Percentiles rank a stretch among this genome's conserved stretches.
Evolutionary conservation across 371 early-diverging fungal species (phyloP).

Genomic region (Chytridium lagenaria): DNA sequence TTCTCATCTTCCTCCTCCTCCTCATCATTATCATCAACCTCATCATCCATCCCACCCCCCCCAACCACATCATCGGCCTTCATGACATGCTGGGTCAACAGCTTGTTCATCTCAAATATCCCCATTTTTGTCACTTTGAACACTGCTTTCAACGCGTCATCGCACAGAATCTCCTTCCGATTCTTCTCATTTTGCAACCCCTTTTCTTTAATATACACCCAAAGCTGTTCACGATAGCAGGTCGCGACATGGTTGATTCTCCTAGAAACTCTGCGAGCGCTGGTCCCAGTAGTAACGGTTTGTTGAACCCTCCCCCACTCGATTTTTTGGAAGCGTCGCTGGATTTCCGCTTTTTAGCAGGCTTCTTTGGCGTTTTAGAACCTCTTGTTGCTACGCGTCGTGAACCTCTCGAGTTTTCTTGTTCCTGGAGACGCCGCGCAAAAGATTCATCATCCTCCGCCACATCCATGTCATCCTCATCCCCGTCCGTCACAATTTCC

Average conservation of each 20-base stretch:
- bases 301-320: slow-evolving; percentile 24
- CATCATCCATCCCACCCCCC: neutral
- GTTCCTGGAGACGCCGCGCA: slow-evolving; percentile 3
- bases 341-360: neutral
- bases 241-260: slow-evolving; percentile 30
- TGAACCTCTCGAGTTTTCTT: neutral
- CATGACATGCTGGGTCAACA: slow-evolving; percentile 21
- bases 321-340: neutral
- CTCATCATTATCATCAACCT: neutral
- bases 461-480: neutral
- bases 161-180: slow-evolving; percentile 62
- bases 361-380: no score
- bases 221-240: slow-evolving; percentile 61
- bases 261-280: slow-evolving; percentile 36
- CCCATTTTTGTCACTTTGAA: slow-evolving; percentile 40
- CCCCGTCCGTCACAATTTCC: slow-evolving; percentile 2
- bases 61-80: slow-evolving; percentile 17
- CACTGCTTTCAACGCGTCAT: slow-evolving; percentile 61
- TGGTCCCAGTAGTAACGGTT: slow-evolving; percentile 24
- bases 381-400: neutral
- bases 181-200: slow-evolving; percentile 80
- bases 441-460: neutral
- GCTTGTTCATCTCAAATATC: slow-evolving; percentile 33
- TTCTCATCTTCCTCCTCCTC: slow-evolving; percentile 15
- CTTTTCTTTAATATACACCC: slow-evolving; percentile 91